phyloP scores from a whole-genome alignment of 1,284 basidiomycete species.

The Apiotrichum montevideense region DNA sequence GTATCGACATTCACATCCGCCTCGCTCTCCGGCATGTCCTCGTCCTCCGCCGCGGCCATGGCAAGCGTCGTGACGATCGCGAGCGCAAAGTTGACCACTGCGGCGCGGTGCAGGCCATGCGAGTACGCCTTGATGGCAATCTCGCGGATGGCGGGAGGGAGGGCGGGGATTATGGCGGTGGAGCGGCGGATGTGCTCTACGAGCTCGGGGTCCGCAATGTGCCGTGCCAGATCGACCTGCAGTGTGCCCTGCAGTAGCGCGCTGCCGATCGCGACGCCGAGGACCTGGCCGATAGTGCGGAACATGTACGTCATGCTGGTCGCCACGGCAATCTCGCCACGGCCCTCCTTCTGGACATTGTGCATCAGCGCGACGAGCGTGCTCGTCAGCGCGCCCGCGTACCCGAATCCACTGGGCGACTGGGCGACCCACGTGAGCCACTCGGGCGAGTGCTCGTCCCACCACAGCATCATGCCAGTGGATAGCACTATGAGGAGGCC shows the following conservation, averaged over 20 bases:
- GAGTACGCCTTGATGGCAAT: conserved; percentile 77
- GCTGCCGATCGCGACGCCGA: conserved; percentile 77
- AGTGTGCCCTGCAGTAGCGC: conserved; percentile 72
- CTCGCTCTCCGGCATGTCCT: conserved; percentile 20
- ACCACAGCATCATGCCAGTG: conserved; percentile 25
- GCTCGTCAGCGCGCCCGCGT: conserved; percentile 33
- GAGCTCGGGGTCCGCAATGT: conserved; percentile 56
- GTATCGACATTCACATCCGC: not conserved
- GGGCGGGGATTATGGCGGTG: conserved; percentile 65
- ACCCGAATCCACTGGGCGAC: conserved; percentile 16
- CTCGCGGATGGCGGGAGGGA: conserved; percentile 56
- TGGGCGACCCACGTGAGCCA: conserved; percentile 26
- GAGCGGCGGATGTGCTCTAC: conserved; percentile 63
- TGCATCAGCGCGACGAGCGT: conserved; percentile 65
- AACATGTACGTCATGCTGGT: conserved; percentile 85
- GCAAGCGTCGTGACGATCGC: conserved; percentile 23
- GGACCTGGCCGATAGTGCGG: conserved; percentile 81
- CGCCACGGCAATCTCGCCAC: conserved; percentile 73
- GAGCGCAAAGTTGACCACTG: conserved; percentile 63
- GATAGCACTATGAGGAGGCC: conserved; percentile 23
- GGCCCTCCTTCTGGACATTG: conserved; percentile 54
- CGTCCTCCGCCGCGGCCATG: conserved; percentile 28
- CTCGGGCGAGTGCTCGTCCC: conserved; percentile 51
- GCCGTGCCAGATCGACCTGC: conserved; percentile 55
- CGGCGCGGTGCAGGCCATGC: conserved; percentile 73